phyloP scores from a whole-genome alignment of 2,329 filamentous ascomycete species.

The Hypocrella siamensis region DNA sequence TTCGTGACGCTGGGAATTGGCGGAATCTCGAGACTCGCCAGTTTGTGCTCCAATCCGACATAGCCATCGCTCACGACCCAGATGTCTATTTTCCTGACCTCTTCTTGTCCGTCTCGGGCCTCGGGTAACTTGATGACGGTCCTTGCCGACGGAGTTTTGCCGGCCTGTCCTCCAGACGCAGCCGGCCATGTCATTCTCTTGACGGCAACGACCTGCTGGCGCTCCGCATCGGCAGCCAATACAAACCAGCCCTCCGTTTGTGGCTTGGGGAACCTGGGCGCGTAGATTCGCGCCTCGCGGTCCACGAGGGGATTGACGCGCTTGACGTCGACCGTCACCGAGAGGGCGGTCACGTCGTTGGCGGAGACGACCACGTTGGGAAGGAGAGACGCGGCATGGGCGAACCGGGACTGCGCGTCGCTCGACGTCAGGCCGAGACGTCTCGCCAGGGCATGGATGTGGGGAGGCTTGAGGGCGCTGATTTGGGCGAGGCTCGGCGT shows the following conservation, averaged over 20 bases:
- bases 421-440: constrained; percentile 32
- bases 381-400: constrained; percentile 46
- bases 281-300: constrained; percentile 61
- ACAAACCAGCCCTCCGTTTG: constrained; percentile 93
- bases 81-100: constrained; percentile 52
- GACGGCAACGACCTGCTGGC: constrained; percentile 68
- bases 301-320: constrained; percentile 52
- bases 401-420: constrained; percentile 30
- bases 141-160: constrained; percentile 35
- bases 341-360: constrained; percentile 42
- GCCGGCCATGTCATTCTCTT: constrained; percentile 67
- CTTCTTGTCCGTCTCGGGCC: constrained; percentile 15
- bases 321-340: constrained; percentile 46
- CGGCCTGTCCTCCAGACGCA: no score
- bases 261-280: constrained; percentile 81
- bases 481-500: constrained; percentile 26
- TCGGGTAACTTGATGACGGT: constrained; percentile 46
- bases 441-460: constrained; percentile 28
- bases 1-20: constrained; percentile 30
- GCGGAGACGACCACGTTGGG: constrained; percentile 54
- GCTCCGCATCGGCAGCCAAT: constrained; percentile 49
- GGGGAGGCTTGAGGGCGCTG: constrained; percentile 16
- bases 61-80: constrained; percentile 78
- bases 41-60: constrained; percentile 49
- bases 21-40: constrained; percentile 35